Conservation (phyloP, 2,329 filamentous ascomycete genomes). For the Fusarium tjaetaba region DNA sequence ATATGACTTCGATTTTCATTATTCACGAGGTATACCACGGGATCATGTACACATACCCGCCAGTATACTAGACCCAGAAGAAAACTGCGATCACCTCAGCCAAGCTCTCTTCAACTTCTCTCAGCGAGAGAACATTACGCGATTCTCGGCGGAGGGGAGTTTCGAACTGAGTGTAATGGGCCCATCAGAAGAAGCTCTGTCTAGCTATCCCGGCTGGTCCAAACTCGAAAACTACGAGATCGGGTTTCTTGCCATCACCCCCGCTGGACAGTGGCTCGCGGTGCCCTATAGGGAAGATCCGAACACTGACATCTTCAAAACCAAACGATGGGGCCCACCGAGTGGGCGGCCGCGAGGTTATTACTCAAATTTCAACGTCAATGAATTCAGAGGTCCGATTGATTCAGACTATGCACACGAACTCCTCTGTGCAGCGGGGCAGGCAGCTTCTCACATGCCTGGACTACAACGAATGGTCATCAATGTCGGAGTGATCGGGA, state of each 20-base stretch:
- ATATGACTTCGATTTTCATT: slow-evolving; percentile 2
- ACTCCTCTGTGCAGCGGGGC: neutral
- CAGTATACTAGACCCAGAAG: neutral
- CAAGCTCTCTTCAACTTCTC: slow-evolving; percentile 15
- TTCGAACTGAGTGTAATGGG: slow-evolving; percentile 4
- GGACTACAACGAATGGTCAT: neutral
- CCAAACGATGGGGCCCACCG: slow-evolving; percentile 1
- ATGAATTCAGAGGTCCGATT: slow-evolving; percentile 15
- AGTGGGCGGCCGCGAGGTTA: neutral
- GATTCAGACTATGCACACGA: neutral
- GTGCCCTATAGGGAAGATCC: neutral
- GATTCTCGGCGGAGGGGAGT: neutral
- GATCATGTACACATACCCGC: neutral
- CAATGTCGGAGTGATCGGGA: neutral
- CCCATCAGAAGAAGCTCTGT: neutral
- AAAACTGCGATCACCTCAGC: neutral
- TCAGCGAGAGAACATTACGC: neutral
- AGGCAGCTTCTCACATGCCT: slow-evolving; percentile 1
- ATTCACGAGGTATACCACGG: neutral
- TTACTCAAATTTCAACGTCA: neutral
- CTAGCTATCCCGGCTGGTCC: neutral
- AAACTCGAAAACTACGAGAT: slow-evolving; percentile 7
- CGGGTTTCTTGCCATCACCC: neutral
- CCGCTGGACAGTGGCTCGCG: slow-evolving; percentile 8
- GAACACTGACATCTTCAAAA: neutral